Base-by-base conservation (phyloP, 495 filamentous ascomycete species). In the Aspergillus cavernicola region DNA sequence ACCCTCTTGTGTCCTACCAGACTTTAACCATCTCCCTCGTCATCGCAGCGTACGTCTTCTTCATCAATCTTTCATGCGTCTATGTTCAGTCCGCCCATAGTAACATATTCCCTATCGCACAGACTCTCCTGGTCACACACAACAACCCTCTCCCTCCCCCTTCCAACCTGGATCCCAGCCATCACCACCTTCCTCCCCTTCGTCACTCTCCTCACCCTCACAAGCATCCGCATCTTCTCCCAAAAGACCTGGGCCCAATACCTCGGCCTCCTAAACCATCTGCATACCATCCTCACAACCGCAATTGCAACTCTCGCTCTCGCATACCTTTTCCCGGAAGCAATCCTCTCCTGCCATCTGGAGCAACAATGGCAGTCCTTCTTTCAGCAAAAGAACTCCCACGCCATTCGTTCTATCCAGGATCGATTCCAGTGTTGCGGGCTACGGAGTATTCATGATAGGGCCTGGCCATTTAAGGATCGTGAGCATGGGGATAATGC, bases 361-460 rank as follows among this genome's bases (percentile, higher is more conserved):
- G 64, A 83, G 6, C 54, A 68, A 20, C 63, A 64, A 19, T 90
- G 86, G 85, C 60, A 68, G 37, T 20, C 35, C 2, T 58, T 84
- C 47, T 88, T 75, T 53, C 56, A 53, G 0, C 29, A 46, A 0
- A 78, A 83, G 55, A 63, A 86, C 47, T 71, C 52, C 1, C 61
- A 69, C 15, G 62, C 70, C 9, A 82, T 90, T 48, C 66, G 78
- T 41, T 42, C 64, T 8, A 85, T 90, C 53, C 85, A 90, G 50
- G 82, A 88, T 62, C 56, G 68, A 0, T 74, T 88, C 33, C 58
- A 75, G 8, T 90, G 86, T 65, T 90, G 86, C 53, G 86, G 86
- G 2, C 68, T 86, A 11, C 68, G 70, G 23, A 77, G 71, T 18
- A 58, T 76, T 4, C 68, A 62, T 45, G 84, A 90, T 57, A 72